Percentiles rank a stretch among this genome's conserved stretches.
Evolutionary conservation across 345 rosid genomes (phyloP).

Genomic region (Mangifera indica): DNA sequence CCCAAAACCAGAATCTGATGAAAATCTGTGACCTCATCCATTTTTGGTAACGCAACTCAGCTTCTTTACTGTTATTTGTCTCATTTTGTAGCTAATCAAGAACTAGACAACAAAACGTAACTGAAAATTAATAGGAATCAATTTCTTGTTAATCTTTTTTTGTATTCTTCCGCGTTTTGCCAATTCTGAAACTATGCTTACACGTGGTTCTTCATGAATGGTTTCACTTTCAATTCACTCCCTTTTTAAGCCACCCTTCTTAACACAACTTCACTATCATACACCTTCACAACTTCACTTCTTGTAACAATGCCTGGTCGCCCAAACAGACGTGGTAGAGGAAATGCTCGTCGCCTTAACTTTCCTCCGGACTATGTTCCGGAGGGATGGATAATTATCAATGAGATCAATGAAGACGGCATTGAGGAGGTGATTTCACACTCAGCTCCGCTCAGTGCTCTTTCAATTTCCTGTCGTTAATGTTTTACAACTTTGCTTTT

Average conservation of each 20-base stretch:
- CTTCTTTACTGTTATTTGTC: conserved; percentile 13
- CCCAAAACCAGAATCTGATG: neutral
- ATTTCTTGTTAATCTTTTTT: neutral
- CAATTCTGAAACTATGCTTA: neutral
- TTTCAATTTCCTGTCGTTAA: neutral
- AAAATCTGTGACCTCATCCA: neutral
- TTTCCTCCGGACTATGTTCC: neutral
- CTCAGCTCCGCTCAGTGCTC: neutral
- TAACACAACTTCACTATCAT: neutral
- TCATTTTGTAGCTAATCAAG: neutral
- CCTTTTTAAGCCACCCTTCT: neutral
- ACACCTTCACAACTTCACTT: neutral
- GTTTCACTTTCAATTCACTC: neutral
- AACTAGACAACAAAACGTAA: conserved; percentile 3
- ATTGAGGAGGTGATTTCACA: neutral
- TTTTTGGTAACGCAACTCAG: neutral
- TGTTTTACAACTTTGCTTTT: neutral
- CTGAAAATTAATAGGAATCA: neutral
- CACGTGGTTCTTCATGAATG: conserved; percentile 2
- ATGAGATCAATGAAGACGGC: neutral
- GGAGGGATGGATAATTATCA: conserved; percentile 3
- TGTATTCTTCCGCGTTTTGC: conserved; percentile 6
- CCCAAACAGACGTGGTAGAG: neutral
- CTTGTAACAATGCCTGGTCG: neutral
- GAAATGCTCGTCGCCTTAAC: no score